Evolutionary conservation across 176 grass and related monocot species (phyloP), one percentile per base, ranked within the genome.

Genomic region (Aegilops bicornis): DNA sequence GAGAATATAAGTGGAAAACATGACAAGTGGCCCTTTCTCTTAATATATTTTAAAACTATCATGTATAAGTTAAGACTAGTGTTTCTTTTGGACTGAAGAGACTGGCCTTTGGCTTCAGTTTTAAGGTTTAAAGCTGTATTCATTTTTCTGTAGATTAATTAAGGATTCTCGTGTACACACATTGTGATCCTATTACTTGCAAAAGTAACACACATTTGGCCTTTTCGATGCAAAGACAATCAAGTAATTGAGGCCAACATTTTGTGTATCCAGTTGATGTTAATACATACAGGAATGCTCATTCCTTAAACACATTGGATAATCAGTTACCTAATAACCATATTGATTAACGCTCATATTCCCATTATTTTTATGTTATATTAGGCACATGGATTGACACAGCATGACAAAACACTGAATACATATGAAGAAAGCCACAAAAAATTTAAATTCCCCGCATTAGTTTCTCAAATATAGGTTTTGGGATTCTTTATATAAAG

Each of bases 371-470:
- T 37, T 79, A 61, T 39, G 22, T 23, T 25, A 62, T 39, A 3
- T 24, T 40, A 63, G 32, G 56, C 52, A 40, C 32, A 27, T 75
- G 23, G 42, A 17, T 30, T 79, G 35, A 25, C 56, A 37, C 17
- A 4, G 77, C 13, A 5, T 63, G 15, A 80, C 36, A 20, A 16
- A 40, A 24, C 25, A 80, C 33, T 73, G 33, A 82, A 29, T 33
- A 33, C 68, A 82, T 36, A 32, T 36, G 22, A 83, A 82, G 63
- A 80, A 80, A 17, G 29, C 79, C 15, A 35, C 35, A 43, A 42
- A 2, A 73, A 7, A 4, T 43, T 29, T 32, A 65, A 29, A n/a
- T 32, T 31, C 61, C 73, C 16, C 19, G 45, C 23, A 22, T 71
- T 39, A 70, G 15, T 68, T 36, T 69, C 42, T 27, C 16, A 45